A percentile compares a stretch with the other conserved stretches of the same genome.
Conservation (phyloP, 768 basidiomycete genomes). For the Ramaria sp. region DNA sequence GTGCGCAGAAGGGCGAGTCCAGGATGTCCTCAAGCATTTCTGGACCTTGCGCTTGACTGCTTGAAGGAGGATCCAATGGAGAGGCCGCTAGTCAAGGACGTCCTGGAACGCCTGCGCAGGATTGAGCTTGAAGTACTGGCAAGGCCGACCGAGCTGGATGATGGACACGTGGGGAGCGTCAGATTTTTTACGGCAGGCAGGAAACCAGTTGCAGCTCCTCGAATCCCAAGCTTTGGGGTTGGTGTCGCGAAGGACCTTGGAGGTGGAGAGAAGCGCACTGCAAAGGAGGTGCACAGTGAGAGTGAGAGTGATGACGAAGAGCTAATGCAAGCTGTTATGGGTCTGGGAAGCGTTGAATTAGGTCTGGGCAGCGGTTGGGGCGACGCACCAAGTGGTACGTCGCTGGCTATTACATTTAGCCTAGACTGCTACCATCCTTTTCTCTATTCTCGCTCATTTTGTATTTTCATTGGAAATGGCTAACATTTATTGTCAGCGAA, state of each 20-base stretch:
- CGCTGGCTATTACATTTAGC: conserved; percentile 10
- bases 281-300: conserved; percentile 30
- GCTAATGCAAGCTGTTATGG: conserved; percentile 46
- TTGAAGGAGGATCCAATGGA: conserved; percentile 48
- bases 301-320: conserved; percentile 24
- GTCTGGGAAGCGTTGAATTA: conserved; percentile 34
- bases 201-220: conserved; percentile 46
- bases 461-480: no score
- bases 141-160: conserved; percentile 51
- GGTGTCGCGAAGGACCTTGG: conserved; percentile 17
- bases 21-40: conserved; percentile 71
- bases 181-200: conserved; percentile 67
- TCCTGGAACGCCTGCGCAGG: conserved; percentile 65
- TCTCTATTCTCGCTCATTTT: conserved; percentile 40
- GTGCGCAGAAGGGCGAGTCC: conserved; percentile 53
- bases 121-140: conserved; percentile 81
- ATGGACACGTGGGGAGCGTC: conserved; percentile 76
- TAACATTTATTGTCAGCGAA: conserved; percentile 28
- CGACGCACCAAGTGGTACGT: conserved; percentile 30
- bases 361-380: conserved; percentile 40
- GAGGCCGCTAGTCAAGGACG: conserved; percentile 67
- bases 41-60: conserved; percentile 73
- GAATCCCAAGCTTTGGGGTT: conserved; percentile 78
- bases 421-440: conserved; percentile 19
- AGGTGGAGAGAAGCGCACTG: conserved; percentile 32